A percentile compares a stretch with the other conserved stretches of the same genome.
Evolutionary conservation across 148 eudicot genomes (phyloP).

Genomic region (Fagopyrum tataricum): DNA sequence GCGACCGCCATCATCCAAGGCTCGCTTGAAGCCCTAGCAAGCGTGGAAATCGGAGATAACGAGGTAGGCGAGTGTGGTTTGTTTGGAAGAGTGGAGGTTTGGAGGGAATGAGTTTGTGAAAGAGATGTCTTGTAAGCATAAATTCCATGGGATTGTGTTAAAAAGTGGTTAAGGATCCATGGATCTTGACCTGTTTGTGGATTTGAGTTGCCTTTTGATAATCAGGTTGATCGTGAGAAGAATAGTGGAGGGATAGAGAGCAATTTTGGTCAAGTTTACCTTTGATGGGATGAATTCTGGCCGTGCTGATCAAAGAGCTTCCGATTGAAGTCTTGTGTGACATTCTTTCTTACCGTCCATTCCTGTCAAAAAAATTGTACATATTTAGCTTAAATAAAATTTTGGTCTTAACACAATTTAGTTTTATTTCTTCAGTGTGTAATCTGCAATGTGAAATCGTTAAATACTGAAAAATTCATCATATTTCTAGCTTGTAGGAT

Average conservation of each 20-base stretch:
- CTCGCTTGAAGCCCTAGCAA: conserved; percentile 13
- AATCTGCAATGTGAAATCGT: background rate
- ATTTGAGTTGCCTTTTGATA: conserved; percentile 50
- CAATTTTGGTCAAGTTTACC: conserved; percentile 30
- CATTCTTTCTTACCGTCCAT: background rate
- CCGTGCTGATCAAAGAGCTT: conserved; percentile 5
- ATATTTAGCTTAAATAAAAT: background rate
- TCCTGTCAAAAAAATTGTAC: background rate
- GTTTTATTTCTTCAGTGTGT: background rate
- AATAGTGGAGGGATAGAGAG: conserved; percentile 22
- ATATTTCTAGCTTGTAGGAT: too few species aligned
- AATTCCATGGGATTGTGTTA: conserved; percentile 60
- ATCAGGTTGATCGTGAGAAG: conserved; percentile 17
- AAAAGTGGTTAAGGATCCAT: conserved; percentile 57
- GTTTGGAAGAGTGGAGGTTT: conserved; percentile 45
- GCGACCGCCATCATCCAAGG: conserved; percentile 16
- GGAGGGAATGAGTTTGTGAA: conserved; percentile 26
- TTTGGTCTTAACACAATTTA: background rate
- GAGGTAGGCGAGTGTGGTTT: conserved; percentile 42
- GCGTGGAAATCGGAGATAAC: conserved; percentile 4
- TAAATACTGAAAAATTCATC: background rate
- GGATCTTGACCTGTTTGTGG: conserved; percentile 81
- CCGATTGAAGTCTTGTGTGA: background rate
- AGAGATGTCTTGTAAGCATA: conserved; percentile 73
- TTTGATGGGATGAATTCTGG: conserved; percentile 13